A percentile compares a stretch with the other conserved stretches of the same genome.
Evolutionary conservation across 495 filamentous ascomycete genomes (phyloP).

Genomic region (Lasiosphaeria hispida): DNA sequence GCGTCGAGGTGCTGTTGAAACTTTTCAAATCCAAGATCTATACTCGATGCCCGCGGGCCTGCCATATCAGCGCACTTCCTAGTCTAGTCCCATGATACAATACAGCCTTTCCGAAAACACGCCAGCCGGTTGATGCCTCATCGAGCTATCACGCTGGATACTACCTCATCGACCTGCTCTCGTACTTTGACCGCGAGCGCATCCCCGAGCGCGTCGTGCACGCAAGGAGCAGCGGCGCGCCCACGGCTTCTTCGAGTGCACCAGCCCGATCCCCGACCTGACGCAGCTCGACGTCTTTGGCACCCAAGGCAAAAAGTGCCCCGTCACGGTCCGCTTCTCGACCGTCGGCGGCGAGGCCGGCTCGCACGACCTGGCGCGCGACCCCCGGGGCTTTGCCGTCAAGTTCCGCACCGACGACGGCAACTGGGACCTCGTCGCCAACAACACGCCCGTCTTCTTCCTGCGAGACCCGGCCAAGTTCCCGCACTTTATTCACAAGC

Average conservation of each 20-base stretch:
- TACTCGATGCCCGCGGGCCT: too few species aligned
- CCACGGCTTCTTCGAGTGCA: constrained; percentile 61
- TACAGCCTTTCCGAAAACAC: too few species aligned
- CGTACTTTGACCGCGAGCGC: constrained; percentile 62
- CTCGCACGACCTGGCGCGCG: constrained; percentile 63
- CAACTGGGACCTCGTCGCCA: constrained; percentile 73
- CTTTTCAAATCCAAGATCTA: too few species aligned
- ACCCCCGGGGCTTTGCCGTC: constrained; percentile 67
- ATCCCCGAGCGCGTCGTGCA: constrained; percentile 59
- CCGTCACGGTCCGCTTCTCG: constrained; percentile 62
- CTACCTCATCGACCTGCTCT: too few species aligned
- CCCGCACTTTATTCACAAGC: constrained; percentile 72
- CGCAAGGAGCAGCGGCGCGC: constrained; percentile 60
- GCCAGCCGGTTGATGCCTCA: too few species aligned
- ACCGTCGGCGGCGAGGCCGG: constrained; percentile 72
- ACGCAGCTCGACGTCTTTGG: constrained; percentile 48
- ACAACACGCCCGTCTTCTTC: constrained; percentile 77
- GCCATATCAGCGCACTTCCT: too few species aligned
- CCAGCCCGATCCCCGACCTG: constrained; percentile 44
- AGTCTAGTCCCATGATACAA: too few species aligned
- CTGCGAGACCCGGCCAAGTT: constrained; percentile 73
- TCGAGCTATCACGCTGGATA: too few species aligned
- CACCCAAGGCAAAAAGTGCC: constrained; percentile 65
- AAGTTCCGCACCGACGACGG: constrained; percentile 83
- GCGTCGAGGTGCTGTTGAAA: too few species aligned